These are phyloP conservation scores for Nelumbo lutea DNA, from an alignment of 164 flowering plant species.

Conservation along the genomic window DNA sequence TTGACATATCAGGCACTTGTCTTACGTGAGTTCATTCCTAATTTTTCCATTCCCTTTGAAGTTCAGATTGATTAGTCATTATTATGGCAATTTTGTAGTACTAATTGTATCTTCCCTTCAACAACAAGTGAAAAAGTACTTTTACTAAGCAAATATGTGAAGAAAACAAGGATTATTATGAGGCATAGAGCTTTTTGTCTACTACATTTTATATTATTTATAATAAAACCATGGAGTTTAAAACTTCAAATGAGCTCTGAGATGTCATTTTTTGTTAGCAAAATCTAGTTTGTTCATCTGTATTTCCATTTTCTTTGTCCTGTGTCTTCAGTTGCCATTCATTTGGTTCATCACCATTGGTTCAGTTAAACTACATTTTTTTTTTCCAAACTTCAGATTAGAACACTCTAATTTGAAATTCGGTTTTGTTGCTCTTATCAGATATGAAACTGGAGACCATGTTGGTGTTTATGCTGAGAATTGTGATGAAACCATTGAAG, in stretches of 20 bases:
- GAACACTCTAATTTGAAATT: too few relatives aligned
- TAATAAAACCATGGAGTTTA: too few relatives aligned
- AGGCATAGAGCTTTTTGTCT: neutral
- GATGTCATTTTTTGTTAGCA: too few relatives aligned
- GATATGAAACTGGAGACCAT: conserved; percentile 96
- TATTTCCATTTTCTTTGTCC: neutral
- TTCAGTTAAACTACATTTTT: too few relatives aligned
- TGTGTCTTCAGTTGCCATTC: too few relatives aligned
- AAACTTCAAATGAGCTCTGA: too few relatives aligned
- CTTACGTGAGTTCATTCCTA: conserved; percentile 49
- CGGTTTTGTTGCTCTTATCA: conserved; percentile 15
- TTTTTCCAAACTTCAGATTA: too few relatives aligned
- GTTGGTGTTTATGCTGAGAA: conserved; percentile 86
- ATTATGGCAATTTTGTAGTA: neutral
- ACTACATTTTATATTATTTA: neutral
- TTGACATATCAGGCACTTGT: conserved; percentile 71
- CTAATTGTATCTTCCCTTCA: too few relatives aligned
- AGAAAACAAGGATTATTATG: neutral
- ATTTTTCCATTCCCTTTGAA: neutral
- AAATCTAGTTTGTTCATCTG: neutral
- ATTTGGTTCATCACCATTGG: too few relatives aligned
- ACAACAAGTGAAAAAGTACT: neutral
- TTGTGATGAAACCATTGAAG: conserved; percentile 64
- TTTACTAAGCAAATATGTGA: neutral
- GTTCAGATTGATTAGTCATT: neutral